Conservation (phyloP, 1,139 yeast species). For the Hyphopichia fennica region DNA sequence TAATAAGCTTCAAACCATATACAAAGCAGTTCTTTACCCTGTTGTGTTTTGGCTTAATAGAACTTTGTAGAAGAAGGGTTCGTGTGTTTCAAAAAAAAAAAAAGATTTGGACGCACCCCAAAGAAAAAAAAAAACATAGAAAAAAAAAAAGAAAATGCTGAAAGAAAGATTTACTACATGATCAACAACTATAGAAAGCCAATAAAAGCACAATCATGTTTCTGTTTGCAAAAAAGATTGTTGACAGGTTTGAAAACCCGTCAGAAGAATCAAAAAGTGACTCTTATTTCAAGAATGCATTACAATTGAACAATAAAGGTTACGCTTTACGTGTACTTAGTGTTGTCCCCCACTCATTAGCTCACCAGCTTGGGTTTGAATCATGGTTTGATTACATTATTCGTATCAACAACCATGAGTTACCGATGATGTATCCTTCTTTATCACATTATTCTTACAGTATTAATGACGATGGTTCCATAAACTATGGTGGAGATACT, state of each 20-base stretch:
- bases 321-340: conserved; percentile 42
- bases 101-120: too few species aligned
- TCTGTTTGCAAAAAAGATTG: conserved; percentile 84
- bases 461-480: conserved; percentile 45
- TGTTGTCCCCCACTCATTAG: conserved; percentile 43
- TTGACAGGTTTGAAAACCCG: conserved; percentile 66
- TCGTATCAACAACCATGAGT: conserved; percentile 72
- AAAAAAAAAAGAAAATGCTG: too few species aligned
- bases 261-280: conserved; percentile 32
- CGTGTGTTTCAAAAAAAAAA: too few species aligned
- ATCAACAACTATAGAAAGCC: too few species aligned
- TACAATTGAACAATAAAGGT: conserved; percentile 41
- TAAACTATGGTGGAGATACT: conserved; percentile 37
- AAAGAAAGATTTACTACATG: too few species aligned
- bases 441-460: conserved; percentile 31
- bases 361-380: conserved; percentile 52
- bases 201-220: conserved; percentile 54
- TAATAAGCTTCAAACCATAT: too few species aligned
- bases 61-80: too few species aligned
- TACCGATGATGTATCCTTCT: conserved; percentile 51
- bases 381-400: conserved; percentile 86
- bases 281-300: conserved; percentile 53
- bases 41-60: too few species aligned
- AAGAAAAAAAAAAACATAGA: too few species aligned
- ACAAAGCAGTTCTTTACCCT: too few species aligned